Evolutionary conservation across 768 basidiomycete genomes (phyloP).

Genomic region (Rossbeevera mucosa): DNA sequence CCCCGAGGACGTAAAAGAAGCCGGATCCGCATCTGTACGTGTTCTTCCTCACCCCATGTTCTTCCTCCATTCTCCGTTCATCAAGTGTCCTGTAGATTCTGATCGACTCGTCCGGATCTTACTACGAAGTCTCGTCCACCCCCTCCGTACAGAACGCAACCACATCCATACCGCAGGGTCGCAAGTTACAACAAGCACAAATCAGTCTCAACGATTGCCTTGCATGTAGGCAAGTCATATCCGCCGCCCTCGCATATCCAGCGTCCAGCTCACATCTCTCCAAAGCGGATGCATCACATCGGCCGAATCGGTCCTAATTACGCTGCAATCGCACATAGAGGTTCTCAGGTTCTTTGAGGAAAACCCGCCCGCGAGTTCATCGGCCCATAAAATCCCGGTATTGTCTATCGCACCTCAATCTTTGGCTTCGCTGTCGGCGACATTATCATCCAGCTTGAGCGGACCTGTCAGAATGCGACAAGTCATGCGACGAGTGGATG

Average conservation of each 20-base stretch:
- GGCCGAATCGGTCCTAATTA: constrained; percentile 94
- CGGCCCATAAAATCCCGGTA: constrained; percentile 54
- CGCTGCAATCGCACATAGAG: constrained; percentile 91
- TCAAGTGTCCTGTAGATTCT: constrained; percentile 54
- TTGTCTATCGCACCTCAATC: constrained; percentile 89
- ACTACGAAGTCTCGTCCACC: constrained; percentile 71
- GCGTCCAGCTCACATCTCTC: constrained; percentile 9
- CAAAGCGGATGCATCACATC: constrained; percentile 95
- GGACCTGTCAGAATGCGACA: constrained; percentile 46
- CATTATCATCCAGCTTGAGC: constrained; percentile 44
- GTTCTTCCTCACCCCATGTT: not conserved
- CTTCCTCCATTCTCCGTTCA: not conserved
- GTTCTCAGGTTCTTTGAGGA: constrained; percentile 72
- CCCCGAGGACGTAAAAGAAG: constrained; percentile 37
- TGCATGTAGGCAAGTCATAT: constrained; percentile 79
- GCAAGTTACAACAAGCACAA: constrained; percentile 87
- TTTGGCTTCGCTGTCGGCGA: constrained; percentile 75
- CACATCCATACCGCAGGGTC: constrained; percentile 26
- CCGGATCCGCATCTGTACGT: constrained; percentile 42
- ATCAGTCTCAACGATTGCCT: constrained; percentile 97
- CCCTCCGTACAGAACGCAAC: constrained; percentile 15
- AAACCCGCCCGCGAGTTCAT: constrained; percentile 42
- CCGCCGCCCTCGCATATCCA: not conserved
- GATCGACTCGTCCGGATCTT: constrained; percentile 79
- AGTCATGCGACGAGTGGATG: constrained; percentile 65